Conservation (phyloP, 2,329 filamentous ascomycete genomes). For the Aureobasidium uvarum region DNA sequence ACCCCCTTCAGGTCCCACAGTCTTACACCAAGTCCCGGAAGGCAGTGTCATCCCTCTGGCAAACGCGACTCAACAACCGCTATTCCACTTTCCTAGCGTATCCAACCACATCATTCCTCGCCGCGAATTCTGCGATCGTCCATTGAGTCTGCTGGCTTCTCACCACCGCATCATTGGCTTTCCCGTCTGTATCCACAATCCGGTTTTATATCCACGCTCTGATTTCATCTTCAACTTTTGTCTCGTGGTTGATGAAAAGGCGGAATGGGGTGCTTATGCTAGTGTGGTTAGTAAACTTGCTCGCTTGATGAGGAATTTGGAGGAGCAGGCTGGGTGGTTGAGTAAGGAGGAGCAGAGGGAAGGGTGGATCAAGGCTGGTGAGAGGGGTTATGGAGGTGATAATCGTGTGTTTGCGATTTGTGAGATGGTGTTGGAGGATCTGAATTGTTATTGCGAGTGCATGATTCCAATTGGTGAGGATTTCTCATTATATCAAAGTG, state of each 20-base stretch:
- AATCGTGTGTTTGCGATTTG: constrained; percentile 65
- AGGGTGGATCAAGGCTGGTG: constrained; percentile 34
- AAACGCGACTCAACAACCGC: constrained; percentile 54
- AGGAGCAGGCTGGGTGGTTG: constrained; percentile 85
- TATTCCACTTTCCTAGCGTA: constrained; percentile 82
- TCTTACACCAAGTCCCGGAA: constrained; percentile 63
- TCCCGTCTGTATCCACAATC: constrained; percentile 79
- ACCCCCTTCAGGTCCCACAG: constrained; percentile 53
- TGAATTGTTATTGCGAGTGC: constrained; percentile 97
- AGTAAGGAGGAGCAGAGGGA: constrained; percentile 55
- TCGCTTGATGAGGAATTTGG: constrained; percentile 79
- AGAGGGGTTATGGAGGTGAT: constrained; percentile 35
- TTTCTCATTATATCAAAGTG: background rate
- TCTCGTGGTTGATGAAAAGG: constrained; percentile 68
- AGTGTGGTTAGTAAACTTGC: constrained; percentile 84
- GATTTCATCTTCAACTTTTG: constrained; percentile 99
- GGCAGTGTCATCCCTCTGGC: constrained; percentile 53
- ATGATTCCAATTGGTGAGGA: constrained; percentile 88
- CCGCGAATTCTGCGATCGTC: constrained; percentile 91
- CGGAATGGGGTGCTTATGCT: constrained; percentile 58
- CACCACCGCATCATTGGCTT: constrained; percentile 82
- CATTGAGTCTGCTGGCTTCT: constrained; percentile 37
- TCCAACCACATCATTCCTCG: constrained; percentile 92
- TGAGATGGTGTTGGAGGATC: constrained; percentile 82
- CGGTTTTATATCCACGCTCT: constrained; percentile 70